Percentiles rank a stretch among this genome's conserved stretches.
These are phyloP conservation scores for Globisporangium mamillatum DNA, from an alignment of 352 stramenopile species.

Conservation along the genomic window DNA sequence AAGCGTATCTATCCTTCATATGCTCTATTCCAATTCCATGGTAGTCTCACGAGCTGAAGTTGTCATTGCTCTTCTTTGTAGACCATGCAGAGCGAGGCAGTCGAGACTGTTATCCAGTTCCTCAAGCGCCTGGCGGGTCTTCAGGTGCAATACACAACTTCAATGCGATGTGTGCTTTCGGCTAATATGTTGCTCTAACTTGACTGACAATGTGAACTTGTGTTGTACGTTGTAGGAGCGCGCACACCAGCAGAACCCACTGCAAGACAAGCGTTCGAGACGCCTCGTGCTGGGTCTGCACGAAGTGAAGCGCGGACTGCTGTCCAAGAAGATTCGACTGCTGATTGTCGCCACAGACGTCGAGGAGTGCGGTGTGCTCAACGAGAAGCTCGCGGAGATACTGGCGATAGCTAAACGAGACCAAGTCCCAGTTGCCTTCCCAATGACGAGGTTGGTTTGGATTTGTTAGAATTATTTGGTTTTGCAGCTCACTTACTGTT, in stretches of 20 bases:
- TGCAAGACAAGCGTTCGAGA: constrained; percentile 17
- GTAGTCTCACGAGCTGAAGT: no score
- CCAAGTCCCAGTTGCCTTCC: constrained; percentile 13
- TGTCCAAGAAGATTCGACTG: constrained; percentile 12
- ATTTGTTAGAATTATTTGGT: neutral
- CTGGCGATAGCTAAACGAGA: constrained; percentile 8
- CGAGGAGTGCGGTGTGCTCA: constrained; percentile 12
- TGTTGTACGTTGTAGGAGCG: constrained; percentile 10
- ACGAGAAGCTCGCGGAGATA: constrained; percentile 14
- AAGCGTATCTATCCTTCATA: neutral
- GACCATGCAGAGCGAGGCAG: neutral
- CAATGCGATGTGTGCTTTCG: neutral
- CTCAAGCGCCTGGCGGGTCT: constrained; percentile 18
- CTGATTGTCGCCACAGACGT: constrained; percentile 15
- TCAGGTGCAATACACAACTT: constrained; percentile 8
- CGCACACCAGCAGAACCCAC: constrained; percentile 13
- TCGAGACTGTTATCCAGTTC: constrained; percentile 4
- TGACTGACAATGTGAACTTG: neutral
- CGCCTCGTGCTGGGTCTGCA: constrained; percentile 19
- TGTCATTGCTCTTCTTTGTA: neutral
- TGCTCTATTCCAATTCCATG: neutral
- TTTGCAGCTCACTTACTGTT: neutral
- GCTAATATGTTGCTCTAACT: neutral
- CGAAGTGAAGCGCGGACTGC: constrained; percentile 14
- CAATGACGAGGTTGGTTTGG: constrained; percentile 13